Base-by-base conservation (phyloP, 257 asterid genomes). In the Solanum rostratum region DNA sequence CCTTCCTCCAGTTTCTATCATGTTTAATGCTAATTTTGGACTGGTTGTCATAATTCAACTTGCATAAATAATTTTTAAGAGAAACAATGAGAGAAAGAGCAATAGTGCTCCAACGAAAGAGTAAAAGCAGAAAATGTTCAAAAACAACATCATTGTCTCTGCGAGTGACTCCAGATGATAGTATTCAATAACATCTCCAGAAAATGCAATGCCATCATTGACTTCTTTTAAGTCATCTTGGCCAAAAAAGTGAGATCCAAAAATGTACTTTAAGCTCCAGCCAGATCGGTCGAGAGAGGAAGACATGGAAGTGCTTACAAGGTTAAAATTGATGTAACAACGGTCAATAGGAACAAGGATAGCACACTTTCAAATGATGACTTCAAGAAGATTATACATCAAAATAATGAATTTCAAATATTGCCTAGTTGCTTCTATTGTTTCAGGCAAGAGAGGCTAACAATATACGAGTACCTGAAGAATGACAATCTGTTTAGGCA, bases 281-380 rank as follows among this genome's bases (percentile, higher is more conserved):
- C 5, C 2, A 2, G 27, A 62, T 27, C 4, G 41, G 39, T 27
- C n/a, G 2, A 65, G 70, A 14, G 29, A 18, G n/a, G 18, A 65
- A 65, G 11, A 65, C n/a, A 65, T 29, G 1, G 71, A 29, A 65
- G 71, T 65, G 71, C 71, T 29, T 65, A 29, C 43, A 29, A 76
- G 62, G 86, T 24, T 84, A 65, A 20, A 89, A 88, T 70, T 39
- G 1, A 70, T 27, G 83, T 83, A 50, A 89, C 14, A 3, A 49
- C 71, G 7, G 97, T 91, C 89, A 93, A 90, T 68, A 90, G 98
- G 85, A 92, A 92, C 57, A 87, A 92, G 86, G 91, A 87, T 39
- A 0, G 6, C 12, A 39, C 70, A 62, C 0, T 62, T 62, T 62
- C 29, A 39, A 70, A 19, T 29, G 22, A 70, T 70, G 79, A 20